Evolutionary conservation across 2,329 filamentous ascomycete species (phyloP).

Genomic region (Penicillium rolfsii): DNA sequence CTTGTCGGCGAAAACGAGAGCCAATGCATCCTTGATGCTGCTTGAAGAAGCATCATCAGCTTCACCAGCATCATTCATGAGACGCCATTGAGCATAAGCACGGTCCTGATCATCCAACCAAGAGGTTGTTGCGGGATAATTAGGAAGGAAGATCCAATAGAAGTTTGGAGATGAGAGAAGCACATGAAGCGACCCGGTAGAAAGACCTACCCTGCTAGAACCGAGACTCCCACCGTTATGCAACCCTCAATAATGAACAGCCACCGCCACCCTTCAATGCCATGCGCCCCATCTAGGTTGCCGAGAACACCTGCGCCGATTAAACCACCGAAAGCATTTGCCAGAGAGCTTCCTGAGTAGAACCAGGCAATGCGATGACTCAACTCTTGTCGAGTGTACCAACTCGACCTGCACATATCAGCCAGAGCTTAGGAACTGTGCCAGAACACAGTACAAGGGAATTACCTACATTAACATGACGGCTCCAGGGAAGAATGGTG

Average conservation of each 20-base stretch:
- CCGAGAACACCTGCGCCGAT: slow-evolving; percentile 56
- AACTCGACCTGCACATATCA: slow-evolving; percentile 56
- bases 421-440: neutral
- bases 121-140: slow-evolving; percentile 58
- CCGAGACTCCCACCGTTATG: slow-evolving; percentile 43
- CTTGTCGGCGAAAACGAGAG: slow-evolving; percentile 36
- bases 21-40: slow-evolving; percentile 51
- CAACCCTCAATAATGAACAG: slow-evolving; percentile 62
- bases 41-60: slow-evolving; percentile 47
- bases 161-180: neutral
- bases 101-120: slow-evolving; percentile 59
- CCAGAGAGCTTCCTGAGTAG: slow-evolving; percentile 53
- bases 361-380: slow-evolving; percentile 53
- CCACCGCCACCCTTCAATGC: slow-evolving; percentile 55
- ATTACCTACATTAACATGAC: slow-evolving; percentile 58
- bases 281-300: slow-evolving; percentile 32
- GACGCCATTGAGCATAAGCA: slow-evolving; percentile 57
- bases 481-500: slow-evolving; percentile 63
- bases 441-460: neutral
- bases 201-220: slow-evolving; percentile 38
- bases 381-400: slow-evolving; percentile 66
- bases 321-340: slow-evolving; percentile 57
- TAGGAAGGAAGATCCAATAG: slow-evolving; percentile 44
- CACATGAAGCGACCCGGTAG: slow-evolving; percentile 17
- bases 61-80: slow-evolving; percentile 55